These are phyloP conservation scores for Exophiala lecanii-corni DNA, from an alignment of 2,329 filamentous ascomycete genomes.

Conservation along the genomic window DNA sequence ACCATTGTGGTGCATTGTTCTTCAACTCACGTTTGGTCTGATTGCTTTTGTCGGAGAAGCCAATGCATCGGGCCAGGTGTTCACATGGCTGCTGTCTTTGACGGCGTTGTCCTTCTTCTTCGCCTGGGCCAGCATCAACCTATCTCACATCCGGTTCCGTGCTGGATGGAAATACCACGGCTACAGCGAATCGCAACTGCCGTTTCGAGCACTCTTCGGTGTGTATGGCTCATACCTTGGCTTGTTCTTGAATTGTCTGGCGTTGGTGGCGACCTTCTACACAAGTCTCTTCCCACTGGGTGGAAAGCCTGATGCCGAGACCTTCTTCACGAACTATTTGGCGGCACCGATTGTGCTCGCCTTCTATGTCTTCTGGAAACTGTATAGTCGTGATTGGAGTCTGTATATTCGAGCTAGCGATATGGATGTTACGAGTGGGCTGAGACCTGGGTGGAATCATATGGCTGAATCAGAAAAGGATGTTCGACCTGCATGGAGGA, in stretches of 20 bases:
- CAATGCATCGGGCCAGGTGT: slow-evolving; percentile 38
- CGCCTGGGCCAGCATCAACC: slow-evolving; percentile 51
- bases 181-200: slow-evolving; percentile 67
- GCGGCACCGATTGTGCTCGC: slow-evolving; percentile 42
- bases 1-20: slow-evolving; percentile 65
- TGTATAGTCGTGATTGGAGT: slow-evolving; percentile 23
- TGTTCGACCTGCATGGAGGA: not conserved
- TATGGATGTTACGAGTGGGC: slow-evolving; percentile 21
- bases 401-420: slow-evolving; percentile 17
- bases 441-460: slow-evolving; percentile 18
- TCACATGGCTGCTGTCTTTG: slow-evolving; percentile 77
- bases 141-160: slow-evolving; percentile 64
- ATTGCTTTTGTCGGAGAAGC: slow-evolving; percentile 72
- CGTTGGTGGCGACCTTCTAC: slow-evolving; percentile 85
- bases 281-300: slow-evolving; percentile 73
- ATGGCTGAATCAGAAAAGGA: slow-evolving; percentile 2
- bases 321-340: slow-evolving; percentile 46
- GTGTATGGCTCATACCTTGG: slow-evolving; percentile 76
- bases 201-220: slow-evolving; percentile 76
- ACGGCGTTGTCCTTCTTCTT: slow-evolving; percentile 70
- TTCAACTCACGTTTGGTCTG: slow-evolving; percentile 65
- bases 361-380: slow-evolving; percentile 41
- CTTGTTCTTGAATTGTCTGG: slow-evolving; percentile 66
- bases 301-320: slow-evolving; percentile 31
- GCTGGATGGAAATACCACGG: slow-evolving; percentile 59